Base-by-base conservation (phyloP, 345 rosid species). In the Brassica incana region DNA sequence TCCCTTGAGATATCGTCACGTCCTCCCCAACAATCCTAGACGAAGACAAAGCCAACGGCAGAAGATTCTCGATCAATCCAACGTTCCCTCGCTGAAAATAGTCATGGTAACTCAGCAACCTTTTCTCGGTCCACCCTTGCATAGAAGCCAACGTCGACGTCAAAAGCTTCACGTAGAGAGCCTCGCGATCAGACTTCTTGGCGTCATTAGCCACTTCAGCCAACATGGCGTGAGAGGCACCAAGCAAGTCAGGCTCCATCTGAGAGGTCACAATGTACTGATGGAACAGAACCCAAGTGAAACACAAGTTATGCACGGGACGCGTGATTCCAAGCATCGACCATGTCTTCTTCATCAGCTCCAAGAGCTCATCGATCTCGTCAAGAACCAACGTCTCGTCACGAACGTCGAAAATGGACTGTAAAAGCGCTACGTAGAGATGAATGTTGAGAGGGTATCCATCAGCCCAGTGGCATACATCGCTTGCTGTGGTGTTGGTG, bases 341-440 rank as follows among this genome's bases (percentile, higher is more conserved):
- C 98, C 99, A 95, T 11, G 99, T 92, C 86, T 92, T 95, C 81
- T 90, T 95, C 84, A 95, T 91, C 10, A 95, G 80, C 66, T 95
- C 98, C 11, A 91, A 71, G 23, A 95, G 90, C 84, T 92, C 97
- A 35, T 95, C 99, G 0, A 95, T 91, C 85, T 92, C 99, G 16
- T 94, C 97, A 14, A 92, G 90, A 60, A 94, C 97, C 15, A 85
- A 71, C 0, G 91, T 92, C 85, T 92, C 97, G 5, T 94, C 95
- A 66, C 91, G 81, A 27, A 86, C 65, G 38, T 94, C 97, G 30
- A 92, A 94, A 16, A 90, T 82, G 7, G 95, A 85, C 50, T 86
- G 90, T n/a, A 95, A 90, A 50, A 95, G 89, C 1, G 88, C 67
- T 11, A 80, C 71, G 65, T 95, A 92, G 5, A 92, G 77, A 83